A percentile compares a stretch with the other conserved stretches of the same genome.
Evolutionary conservation across 2,329 filamentous ascomycete genomes (phyloP).

Genomic region (Trichoderma cornu-damae): DNA sequence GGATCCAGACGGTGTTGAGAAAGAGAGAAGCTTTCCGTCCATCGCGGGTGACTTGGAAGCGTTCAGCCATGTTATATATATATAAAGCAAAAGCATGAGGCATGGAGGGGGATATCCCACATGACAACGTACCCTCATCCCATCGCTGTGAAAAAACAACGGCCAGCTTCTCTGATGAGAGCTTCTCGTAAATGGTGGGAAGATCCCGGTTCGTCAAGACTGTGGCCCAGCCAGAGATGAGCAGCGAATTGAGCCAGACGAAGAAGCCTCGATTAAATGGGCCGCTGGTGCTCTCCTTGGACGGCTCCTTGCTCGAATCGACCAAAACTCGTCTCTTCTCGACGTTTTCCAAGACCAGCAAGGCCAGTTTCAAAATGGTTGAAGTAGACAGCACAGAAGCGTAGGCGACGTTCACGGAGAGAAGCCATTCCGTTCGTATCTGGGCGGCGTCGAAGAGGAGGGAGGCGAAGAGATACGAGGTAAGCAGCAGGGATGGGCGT

Average conservation of each 20-base stretch:
- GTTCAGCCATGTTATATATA: slow-evolving; percentile 19
- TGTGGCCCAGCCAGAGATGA: slow-evolving; percentile 44
- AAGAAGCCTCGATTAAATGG: slow-evolving; percentile 32
- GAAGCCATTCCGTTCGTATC: slow-evolving; percentile 32
- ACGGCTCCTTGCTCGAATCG: slow-evolving; percentile 38
- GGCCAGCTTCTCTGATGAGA: slow-evolving; percentile 29
- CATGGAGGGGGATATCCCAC: no score
- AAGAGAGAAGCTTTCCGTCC: slow-evolving; percentile 28
- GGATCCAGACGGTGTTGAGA: slow-evolving; percentile 24
- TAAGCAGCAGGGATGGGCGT: slow-evolving; percentile 31
- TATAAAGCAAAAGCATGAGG: fast-evolving
- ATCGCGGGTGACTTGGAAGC: slow-evolving; percentile 11
- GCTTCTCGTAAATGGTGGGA: slow-evolving; percentile 29
- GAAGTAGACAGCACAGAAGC: slow-evolving; percentile 26
- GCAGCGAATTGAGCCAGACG: slow-evolving; percentile 38
- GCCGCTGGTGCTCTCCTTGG: slow-evolving; percentile 46
- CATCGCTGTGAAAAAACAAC: slow-evolving; percentile 24
- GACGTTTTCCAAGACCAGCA: slow-evolving; percentile 29
- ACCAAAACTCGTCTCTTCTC: slow-evolving; percentile 32
- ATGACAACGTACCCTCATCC: slow-evolving; percentile 22
- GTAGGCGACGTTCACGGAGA: slow-evolving; percentile 25
- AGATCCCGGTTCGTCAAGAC: slow-evolving; percentile 27
- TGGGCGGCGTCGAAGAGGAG: slow-evolving; percentile 32
- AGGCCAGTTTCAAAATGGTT: slow-evolving; percentile 23
- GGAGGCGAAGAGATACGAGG: slow-evolving; percentile 29